Base-by-base conservation (phyloP, 2,329 filamentous ascomycete genomes). In the Microdochium trichocladiopsis region DNA sequence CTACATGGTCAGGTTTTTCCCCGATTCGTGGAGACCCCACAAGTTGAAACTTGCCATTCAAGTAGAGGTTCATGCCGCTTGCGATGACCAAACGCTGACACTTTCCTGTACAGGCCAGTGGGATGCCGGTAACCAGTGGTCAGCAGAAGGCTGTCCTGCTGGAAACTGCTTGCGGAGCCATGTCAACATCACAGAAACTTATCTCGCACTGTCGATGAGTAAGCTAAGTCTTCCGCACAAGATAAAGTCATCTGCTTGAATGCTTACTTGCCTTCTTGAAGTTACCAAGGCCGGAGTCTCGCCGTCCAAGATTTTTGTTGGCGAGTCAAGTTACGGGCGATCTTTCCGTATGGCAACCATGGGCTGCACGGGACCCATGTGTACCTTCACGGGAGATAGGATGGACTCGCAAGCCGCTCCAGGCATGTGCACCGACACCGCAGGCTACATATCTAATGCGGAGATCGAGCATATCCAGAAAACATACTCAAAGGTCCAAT, bases 131-230 rank as follows among this genome's bases (percentile, higher is more conserved):
- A 33, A 33, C 14, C 8, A 33, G 14, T 33, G 28, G 28, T 8
- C 28, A 33, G 8, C 28, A 8, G 28, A 33, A 14, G 28, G 28
- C 8, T 33, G 28, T 14, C 18, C 49, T 10, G 11, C 22, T 6
- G 61, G 61, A 1, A 63, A 62, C 47, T 68, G 65, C 51, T 55
- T 68, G 2, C 59, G 59, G 1, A 56, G 49, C 9, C 61, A 63
- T 48, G 55, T 68, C 33, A 68, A 69, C 49, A 5, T 54, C 10
- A 68, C 66, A 2, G 66, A 69, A 49, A 66, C 64, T 2, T 33
- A 51, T 3, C 51, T 51, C 18, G 51, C 64, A 0, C 49, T 69
- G 6, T 37, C 60, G 9, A 63, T 59, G 50, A 53, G 28, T 33
- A 33, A 33, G 28, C n/a, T n/a, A n/a, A n/a, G n/a, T n/a, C n/a